A percentile compares a stretch with the other conserved stretches of the same genome.
Conservation (phyloP, 169 alveolate species). For the Plasmodium cynomolgi region DNA sequence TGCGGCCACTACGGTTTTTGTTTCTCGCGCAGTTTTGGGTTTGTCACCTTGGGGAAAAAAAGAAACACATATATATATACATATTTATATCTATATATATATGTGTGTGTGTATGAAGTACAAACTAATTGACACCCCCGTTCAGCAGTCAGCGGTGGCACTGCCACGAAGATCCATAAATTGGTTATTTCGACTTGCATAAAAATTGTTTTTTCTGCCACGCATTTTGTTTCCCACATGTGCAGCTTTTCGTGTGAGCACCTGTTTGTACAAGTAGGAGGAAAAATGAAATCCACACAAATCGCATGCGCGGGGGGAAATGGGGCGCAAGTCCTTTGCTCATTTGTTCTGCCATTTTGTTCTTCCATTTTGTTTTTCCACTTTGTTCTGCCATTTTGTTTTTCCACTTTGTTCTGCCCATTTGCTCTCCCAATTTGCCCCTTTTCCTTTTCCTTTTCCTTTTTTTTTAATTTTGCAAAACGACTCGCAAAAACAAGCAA, state of each 20-base stretch:
- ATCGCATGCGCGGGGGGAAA: neutral
- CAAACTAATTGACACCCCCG: neutral
- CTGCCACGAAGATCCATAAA: neutral
- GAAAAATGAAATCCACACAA: neutral
- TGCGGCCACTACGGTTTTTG: neutral
- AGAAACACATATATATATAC: neutral
- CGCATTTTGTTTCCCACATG: neutral
- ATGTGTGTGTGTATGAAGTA: neutral
- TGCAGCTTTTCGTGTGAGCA: neutral
- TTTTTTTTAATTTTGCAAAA: neutral
- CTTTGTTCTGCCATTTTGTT: neutral
- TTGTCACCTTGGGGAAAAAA: neutral
- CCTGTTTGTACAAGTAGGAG: neutral
- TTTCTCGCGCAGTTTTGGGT: neutral
- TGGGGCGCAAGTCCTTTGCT: neutral
- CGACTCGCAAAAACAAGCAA: neutral
- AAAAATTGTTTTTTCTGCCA: neutral
- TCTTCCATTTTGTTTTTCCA: neutral
- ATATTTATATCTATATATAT: too few relatives aligned
- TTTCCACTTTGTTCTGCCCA: neutral
- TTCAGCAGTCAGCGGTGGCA: neutral
- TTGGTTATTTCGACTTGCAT: neutral
- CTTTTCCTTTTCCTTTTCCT: neutral
- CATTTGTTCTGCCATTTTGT: neutral
- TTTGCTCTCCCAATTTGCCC: neutral